A percentile compares a stretch with the other conserved stretches of the same genome.
Conservation (phyloP, 1,284 basidiomycete species). For the Ceratobasidium sp. region DNA sequence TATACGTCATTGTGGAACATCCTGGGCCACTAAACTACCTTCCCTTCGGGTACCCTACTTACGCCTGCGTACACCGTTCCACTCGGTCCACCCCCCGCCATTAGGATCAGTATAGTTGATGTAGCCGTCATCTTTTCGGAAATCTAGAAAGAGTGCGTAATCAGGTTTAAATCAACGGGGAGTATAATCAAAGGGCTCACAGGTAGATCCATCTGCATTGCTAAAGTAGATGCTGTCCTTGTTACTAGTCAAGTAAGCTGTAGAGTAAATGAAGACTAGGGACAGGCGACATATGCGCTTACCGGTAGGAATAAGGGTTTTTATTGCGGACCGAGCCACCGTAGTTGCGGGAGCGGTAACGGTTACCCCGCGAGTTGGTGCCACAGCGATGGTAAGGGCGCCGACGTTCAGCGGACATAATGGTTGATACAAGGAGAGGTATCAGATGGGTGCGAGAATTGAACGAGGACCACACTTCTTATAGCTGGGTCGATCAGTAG, state of each 20-base stretch:
- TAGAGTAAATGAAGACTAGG: no score
- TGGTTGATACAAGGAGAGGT: not conserved
- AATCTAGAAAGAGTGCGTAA: slow-evolving; percentile 15
- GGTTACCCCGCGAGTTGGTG: slow-evolving; percentile 22
- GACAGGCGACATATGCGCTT: no score
- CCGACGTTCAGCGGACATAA: not conserved
- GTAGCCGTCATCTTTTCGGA: slow-evolving; percentile 27
- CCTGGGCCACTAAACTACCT: no score
- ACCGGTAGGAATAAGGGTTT: slow-evolving; percentile 36
- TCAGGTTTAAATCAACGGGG: not conserved
- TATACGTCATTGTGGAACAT: no score
- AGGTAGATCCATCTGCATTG: slow-evolving; percentile 15
- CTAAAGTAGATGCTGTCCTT: no score
- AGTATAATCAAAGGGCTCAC: not conserved
- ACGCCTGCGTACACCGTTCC: not conserved
- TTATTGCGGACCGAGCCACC: slow-evolving; percentile 19
- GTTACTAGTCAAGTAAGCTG: no score
- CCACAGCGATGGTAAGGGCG: not conserved
- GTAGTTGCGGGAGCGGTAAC: slow-evolving; percentile 34
- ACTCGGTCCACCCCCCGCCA: slow-evolving; percentile 37
- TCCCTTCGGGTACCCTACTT: not conserved
- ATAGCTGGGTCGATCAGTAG: no score
- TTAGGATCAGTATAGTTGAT: slow-evolving; percentile 31
- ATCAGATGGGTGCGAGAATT: no score
- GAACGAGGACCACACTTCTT: no score